Evolutionary conservation across 305 asterid species (phyloP), one percentile per base, ranked within the genome.

Genomic region (Fraxinus platypoda): DNA sequence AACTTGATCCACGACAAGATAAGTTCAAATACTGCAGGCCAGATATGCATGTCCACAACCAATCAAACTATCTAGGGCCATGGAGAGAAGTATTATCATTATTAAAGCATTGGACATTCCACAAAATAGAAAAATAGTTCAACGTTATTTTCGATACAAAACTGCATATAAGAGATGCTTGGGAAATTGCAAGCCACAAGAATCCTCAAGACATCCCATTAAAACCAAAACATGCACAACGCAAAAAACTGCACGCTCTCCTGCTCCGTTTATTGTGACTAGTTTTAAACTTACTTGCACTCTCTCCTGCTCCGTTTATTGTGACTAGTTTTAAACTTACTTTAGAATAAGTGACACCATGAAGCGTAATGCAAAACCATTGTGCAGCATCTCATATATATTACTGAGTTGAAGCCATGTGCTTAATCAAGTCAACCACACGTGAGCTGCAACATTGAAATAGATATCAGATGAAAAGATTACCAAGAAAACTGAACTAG

Each of bases 371-470:
- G 66, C 81, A 71, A 74, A 49, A 46, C 79, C 82, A 81, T 46
- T 68, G 31, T 1, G 37, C 23, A 43, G 73, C 79, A 21, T 31
- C 72, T 23, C 26, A 7, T 4, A 8, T 11, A 37, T 41, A 80
- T 85, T 85, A 91, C 87, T 89, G 70, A 31, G 76, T 83, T 6
- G 92, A 83, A 8, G 91, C 87, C 75, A 92, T 87, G 81, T 92
- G 94, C 70, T 76, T 66, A 75, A 92, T 90, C 93, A 92, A 76
- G 84, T 92, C 96, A 25, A 92, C 89, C 85, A 92, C 96, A 31
- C 93, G 91, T 6, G 93, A 72, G 81, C 96, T 90, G 94, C 91
- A 90, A 74, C 11, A 28, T 57, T 80, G 62, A 73, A 17, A 49
- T 15, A 78, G 13, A 33, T 54, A 70, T 77, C 43, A 86, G 81